Evolutionary conservation across 176 grass and related monocot species (phyloP).

Genomic region (Guadua angustifolia): DNA sequence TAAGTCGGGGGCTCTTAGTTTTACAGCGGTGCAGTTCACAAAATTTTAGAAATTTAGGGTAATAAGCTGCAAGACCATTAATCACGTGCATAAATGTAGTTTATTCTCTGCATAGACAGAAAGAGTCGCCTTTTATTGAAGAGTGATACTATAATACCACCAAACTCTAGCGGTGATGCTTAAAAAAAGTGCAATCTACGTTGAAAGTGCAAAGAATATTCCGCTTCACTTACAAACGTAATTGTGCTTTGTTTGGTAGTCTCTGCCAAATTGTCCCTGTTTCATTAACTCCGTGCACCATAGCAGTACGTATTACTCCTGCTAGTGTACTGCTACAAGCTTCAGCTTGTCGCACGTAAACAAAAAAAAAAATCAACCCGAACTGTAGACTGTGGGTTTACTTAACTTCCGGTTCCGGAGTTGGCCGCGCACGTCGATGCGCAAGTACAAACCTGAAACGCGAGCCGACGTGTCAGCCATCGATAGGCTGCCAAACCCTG

Average conservation of each 20-base stretch:
- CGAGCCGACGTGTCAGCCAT: slow-evolving; percentile 59
- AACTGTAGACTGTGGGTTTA: neutral
- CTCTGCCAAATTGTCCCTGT: neutral
- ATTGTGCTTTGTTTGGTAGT: neutral
- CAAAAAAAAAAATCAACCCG: no score
- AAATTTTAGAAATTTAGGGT: neutral
- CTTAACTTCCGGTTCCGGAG: neutral
- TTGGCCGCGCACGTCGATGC: slow-evolving; percentile 16
- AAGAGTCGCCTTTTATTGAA: no score
- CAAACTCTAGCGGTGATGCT: no score
- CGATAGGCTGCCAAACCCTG: slow-evolving; percentile 69
- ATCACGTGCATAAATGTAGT: neutral
- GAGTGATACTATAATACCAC: no score
- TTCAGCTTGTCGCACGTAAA: neutral
- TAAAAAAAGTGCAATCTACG: no score
- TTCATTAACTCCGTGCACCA: neutral
- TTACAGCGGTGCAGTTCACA: neutral
- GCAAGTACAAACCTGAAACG: slow-evolving; percentile 22
- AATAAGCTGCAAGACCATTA: neutral
- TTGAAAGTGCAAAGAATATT: neutral
- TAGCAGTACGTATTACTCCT: no score
- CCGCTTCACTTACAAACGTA: neutral
- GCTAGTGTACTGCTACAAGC: no score
- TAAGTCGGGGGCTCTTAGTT: neutral
- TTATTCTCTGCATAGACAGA: neutral